A percentile compares a stretch with the other conserved stretches of the same genome.
Evolutionary conservation across 169 alveolate species (phyloP).

Genomic region (Plasmodium gonderi): DNA sequence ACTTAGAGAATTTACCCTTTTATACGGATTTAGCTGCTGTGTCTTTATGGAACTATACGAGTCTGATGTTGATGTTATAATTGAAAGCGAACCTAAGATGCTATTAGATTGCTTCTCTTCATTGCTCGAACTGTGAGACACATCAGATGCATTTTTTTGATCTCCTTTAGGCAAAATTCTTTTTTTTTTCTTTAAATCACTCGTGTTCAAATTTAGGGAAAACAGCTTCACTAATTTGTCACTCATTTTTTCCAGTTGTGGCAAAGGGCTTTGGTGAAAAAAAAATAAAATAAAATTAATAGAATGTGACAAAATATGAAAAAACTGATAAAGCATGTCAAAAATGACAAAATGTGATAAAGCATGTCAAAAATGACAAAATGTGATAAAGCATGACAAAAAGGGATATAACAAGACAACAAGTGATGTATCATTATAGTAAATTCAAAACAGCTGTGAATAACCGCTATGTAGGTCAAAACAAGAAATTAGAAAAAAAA

Average conservation of each 20-base stretch:
- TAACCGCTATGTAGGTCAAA: too few relatives aligned
- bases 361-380: too few relatives aligned
- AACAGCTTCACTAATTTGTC: background rate
- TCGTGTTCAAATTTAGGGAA: constrained; percentile 5
- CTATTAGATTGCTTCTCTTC: constrained; percentile 10
- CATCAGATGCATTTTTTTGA: background rate
- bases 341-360: background rate
- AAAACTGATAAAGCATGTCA: background rate
- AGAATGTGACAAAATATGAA: too few relatives aligned
- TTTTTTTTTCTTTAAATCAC: background rate
- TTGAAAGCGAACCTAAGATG: background rate
- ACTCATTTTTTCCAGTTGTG: background rate
- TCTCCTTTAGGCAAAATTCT: background rate
- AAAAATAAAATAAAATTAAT: background rate
- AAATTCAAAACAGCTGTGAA: too few relatives aligned
- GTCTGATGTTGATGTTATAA: constrained; percentile 6
- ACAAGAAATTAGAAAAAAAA: background rate
- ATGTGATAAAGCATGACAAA: too few relatives aligned
- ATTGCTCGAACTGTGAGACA: constrained; percentile 2
- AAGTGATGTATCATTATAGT: too few relatives aligned
- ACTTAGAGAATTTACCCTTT: constrained; percentile 23
- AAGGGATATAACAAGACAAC: too few relatives aligned
- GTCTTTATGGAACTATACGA: constrained; percentile 33
- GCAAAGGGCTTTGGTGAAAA: background rate
- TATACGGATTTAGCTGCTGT: constrained; percentile 18